Evolutionary conservation across 768 basidiomycete genomes (phyloP).

Genomic region (Lentinula detonsa): DNA sequence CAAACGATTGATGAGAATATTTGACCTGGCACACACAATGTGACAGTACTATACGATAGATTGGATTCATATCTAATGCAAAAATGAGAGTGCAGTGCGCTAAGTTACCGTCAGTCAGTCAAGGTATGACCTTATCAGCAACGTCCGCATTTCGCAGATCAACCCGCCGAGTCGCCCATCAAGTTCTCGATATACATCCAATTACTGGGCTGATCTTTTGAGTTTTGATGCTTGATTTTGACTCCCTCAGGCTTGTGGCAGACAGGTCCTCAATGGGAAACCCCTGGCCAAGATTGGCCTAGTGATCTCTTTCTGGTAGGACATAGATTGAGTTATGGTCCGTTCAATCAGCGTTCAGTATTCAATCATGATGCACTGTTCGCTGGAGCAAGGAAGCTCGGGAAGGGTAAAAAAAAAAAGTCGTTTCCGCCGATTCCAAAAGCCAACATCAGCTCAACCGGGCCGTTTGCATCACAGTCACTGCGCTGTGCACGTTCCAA

Average conservation of each 20-base stretch:
- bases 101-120: conserved; percentile 1
- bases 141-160: neutral
- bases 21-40: neutral
- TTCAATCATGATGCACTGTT: neutral
- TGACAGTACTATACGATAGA: neutral
- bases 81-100: conserved; percentile 4
- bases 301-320: neutral
- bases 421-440: neutral
- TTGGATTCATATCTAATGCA: neutral
- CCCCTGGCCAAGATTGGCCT: neutral
- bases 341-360: neutral
- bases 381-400: neutral
- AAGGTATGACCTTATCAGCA: neutral
- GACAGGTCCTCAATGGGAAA: neutral
- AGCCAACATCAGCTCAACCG: neutral
- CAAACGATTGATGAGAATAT: neutral
- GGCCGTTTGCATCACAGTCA: neutral
- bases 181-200: neutral
- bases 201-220: neutral
- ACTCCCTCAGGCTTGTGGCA: neutral
- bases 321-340: neutral
- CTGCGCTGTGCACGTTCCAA: neutral
- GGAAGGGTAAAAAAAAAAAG: neutral
- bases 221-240: neutral
- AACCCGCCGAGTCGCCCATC: neutral